phyloP scores from a whole-genome alignment of 345 rosid genomes.

The Diplotaxis tenuifolia region DNA sequence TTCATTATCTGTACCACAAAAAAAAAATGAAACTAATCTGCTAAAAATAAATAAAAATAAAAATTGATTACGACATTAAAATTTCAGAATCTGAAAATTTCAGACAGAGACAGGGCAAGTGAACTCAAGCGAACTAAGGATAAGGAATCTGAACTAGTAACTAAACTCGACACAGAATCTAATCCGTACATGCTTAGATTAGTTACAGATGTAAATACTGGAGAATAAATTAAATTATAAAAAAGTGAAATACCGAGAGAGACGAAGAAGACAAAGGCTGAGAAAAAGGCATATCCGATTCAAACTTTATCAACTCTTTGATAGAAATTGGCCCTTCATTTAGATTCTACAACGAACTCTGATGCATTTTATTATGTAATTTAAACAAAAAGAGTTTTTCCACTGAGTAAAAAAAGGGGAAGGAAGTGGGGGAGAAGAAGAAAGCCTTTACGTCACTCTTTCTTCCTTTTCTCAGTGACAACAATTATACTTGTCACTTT shows the following conservation, averaged over 20 bases:
- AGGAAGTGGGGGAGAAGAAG: slow-evolving; percentile 34
- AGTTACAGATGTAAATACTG: not conserved
- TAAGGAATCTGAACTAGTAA: not conserved
- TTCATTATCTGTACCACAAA: slow-evolving; percentile 27
- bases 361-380: not conserved
- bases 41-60: not conserved
- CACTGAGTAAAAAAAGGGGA: slow-evolving; percentile 10
- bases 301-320: slow-evolving; percentile 21
- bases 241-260: slow-evolving; percentile 18
- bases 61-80: not conserved
- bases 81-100: not conserved
- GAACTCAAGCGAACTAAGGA: not conserved
- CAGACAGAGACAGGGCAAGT: slow-evolving; percentile 5
- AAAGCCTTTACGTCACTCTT: slow-evolving; percentile 16
- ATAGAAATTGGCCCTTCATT: slow-evolving; percentile 34
- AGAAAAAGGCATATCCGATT: slow-evolving; percentile 51
- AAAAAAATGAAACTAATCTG: slow-evolving; percentile 1
- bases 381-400: slow-evolving; percentile 3
- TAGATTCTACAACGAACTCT: slow-evolving; percentile 16
- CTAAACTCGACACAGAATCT: not conserved
- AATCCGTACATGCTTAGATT: slow-evolving; percentile 16
- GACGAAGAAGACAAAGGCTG: slow-evolving; percentile 40
- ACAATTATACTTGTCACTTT: slow-evolving; percentile 21
- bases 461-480: not conserved
- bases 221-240: not conserved